Evolutionary conservation across 1,139 yeast species (phyloP).

Genomic region (Entelexis paramagnoliae): DNA sequence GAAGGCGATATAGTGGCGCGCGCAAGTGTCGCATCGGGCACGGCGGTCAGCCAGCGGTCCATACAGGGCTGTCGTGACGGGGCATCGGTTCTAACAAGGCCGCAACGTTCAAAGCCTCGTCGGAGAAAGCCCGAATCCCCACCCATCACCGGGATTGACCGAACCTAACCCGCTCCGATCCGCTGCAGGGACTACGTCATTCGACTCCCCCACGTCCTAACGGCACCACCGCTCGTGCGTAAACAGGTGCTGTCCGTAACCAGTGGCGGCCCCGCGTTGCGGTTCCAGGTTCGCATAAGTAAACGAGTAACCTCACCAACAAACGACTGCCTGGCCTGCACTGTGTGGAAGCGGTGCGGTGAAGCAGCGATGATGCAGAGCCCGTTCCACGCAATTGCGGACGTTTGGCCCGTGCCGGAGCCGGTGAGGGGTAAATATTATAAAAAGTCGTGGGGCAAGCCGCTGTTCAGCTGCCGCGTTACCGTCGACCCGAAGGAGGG

Average conservation of each 20-base stretch:
- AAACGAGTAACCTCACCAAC: neutral
- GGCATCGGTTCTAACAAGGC: neutral
- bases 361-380: slow-evolving; percentile 4
- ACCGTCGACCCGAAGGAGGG: slow-evolving; percentile 14
- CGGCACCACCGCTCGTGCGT: neutral
- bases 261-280: slow-evolving; percentile 3
- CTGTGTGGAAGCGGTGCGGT: slow-evolving; percentile 1
- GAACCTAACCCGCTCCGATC: neutral
- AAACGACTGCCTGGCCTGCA: too few species aligned
- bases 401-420: slow-evolving; percentile 20
- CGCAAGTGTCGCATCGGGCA: too few species aligned
- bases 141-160: neutral
- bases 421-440: slow-evolving; percentile 15
- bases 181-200: slow-evolving; percentile 2
- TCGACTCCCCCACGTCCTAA: neutral
- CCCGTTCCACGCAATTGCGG: slow-evolving; percentile 20
- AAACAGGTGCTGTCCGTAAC: neutral
- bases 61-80: too few species aligned
- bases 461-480: slow-evolving; percentile 22
- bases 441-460: slow-evolving; percentile 17
- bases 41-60: too few species aligned
- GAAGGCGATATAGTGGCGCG: too few species aligned
- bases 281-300: slow-evolving; percentile 4
- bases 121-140: slow-evolving; percentile 3
- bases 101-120: neutral